Percentiles rank a stretch among this genome's conserved stretches.
Conservation (phyloP, 306 rosid genomes). For the Corylus americana region DNA sequence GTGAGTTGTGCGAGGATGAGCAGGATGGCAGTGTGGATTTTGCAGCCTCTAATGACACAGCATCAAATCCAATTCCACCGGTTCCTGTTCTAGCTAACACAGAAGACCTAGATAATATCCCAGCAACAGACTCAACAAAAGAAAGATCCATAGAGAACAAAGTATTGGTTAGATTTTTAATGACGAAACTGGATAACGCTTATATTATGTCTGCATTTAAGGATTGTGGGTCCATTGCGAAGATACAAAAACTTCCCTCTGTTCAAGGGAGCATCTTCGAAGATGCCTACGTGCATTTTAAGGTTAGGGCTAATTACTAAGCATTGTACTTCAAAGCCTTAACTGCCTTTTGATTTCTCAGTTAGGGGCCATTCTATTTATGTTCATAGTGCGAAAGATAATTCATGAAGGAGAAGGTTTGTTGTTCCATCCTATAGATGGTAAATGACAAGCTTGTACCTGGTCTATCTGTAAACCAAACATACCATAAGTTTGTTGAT, state of each 20-base stretch:
- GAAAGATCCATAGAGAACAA: constrained; percentile 13
- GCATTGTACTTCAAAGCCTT: neutral
- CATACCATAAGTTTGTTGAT: neutral
- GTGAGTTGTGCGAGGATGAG: neutral
- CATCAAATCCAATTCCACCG: neutral
- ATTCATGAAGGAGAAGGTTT: too few relatives aligned
- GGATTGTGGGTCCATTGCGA: constrained; percentile 7
- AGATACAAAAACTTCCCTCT: constrained; percentile 10
- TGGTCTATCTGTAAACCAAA: too few relatives aligned
- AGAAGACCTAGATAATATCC: neutral
- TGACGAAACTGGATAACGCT: neutral
- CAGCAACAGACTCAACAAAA: neutral
- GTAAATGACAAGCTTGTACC: too few relatives aligned
- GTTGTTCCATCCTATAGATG: too few relatives aligned
- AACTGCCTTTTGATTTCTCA: too few relatives aligned
- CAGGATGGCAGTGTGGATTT: constrained; percentile 1
- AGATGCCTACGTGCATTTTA: constrained; percentile 25
- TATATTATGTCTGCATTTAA: neutral
- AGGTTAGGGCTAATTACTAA: constrained; percentile 9
- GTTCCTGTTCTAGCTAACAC: neutral
- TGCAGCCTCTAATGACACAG: neutral
- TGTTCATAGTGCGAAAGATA: too few relatives aligned
- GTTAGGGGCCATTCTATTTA: too few relatives aligned
- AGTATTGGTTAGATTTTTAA: constrained; percentile 27
- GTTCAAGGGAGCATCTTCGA: constrained; percentile 23